Evolutionary conservation across 371 early-diverging fungal species (phyloP).

Genomic region (Mucor circinelloides): DNA sequence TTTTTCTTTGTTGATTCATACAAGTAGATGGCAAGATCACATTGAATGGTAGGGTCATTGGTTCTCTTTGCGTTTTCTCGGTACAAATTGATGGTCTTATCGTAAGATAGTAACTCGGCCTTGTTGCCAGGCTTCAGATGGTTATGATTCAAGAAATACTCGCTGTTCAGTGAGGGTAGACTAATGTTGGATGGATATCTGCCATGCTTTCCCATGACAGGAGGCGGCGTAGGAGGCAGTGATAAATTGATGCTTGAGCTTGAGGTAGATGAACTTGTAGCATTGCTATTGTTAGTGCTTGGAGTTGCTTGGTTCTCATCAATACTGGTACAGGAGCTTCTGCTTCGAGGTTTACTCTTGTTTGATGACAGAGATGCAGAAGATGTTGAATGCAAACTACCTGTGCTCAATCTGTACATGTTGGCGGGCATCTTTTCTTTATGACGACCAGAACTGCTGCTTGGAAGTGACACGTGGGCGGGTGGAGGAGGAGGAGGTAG

Average conservation of each 20-base stretch:
- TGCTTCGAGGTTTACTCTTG: not conserved
- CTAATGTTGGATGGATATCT: constrained; percentile 18
- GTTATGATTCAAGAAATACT: constrained; percentile 57
- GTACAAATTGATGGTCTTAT: constrained; percentile 70
- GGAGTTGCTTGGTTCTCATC: not conserved
- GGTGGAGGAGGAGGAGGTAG: not conserved
- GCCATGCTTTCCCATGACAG: not conserved
- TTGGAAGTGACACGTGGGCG: not conserved
- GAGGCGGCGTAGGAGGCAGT: constrained; percentile 3
- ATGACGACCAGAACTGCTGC: not conserved
- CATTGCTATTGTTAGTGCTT: not conserved
- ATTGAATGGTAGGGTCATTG: constrained; percentile 74
- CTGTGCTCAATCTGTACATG: not conserved
- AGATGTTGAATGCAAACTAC: not conserved
- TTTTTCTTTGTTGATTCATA: constrained; percentile 58
- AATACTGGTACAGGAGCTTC: constrained; percentile 1
- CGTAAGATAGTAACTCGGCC: constrained; percentile 64
- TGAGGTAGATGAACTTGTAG: constrained; percentile 7
- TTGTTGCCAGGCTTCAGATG: constrained; percentile 68
- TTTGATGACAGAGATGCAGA: not conserved
- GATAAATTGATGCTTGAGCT: constrained; percentile 5
- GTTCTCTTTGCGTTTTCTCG: constrained; percentile 64
- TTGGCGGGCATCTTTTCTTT: not conserved
- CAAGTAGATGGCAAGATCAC: constrained; percentile 76
- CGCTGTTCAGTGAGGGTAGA: constrained; percentile 22